These are phyloP conservation scores for Malassezia slooffiae DNA, from an alignment of 1,284 basidiomycete species.

Conservation along the genomic window DNA sequence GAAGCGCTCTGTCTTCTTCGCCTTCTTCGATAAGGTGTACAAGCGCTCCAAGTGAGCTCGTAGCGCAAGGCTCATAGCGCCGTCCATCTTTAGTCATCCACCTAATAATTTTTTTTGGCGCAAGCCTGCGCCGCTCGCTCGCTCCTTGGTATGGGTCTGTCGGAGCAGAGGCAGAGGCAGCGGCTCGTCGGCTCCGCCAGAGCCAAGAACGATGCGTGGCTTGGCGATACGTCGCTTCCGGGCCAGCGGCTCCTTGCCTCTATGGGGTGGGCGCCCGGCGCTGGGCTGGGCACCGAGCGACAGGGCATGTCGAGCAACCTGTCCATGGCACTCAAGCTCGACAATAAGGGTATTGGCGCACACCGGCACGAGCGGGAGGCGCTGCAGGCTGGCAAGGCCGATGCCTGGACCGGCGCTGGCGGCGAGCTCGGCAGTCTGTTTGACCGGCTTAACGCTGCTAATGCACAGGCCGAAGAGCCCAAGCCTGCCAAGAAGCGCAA, in stretches of 20 bases:
- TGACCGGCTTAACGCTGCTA: conserved; percentile 41
- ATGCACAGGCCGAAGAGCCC: conserved; percentile 17
- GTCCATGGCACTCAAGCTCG: conserved; percentile 39
- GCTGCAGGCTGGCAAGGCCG: conserved; percentile 23
- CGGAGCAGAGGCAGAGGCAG: conserved; percentile 38
- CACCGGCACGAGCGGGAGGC: conserved; percentile 39
- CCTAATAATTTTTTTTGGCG: conserved; percentile 4
- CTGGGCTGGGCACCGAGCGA: conserved; percentile 32
- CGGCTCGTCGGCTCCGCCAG: conserved; percentile 37
- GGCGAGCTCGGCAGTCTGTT: conserved; percentile 41
- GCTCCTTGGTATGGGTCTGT: conserved; percentile 30
- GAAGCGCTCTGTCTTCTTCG: conserved; percentile 68
- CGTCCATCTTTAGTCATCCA: background rate
- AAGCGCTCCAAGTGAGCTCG: conserved; percentile 50
- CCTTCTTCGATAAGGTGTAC: conserved; percentile 82
- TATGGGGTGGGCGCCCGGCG: conserved; percentile 43
- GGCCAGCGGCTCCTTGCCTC: conserved; percentile 43
- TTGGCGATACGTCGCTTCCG: conserved; percentile 34
- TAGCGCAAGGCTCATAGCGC: background rate
- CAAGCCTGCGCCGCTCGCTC: too few relatives aligned
- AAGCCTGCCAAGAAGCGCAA: conserved; percentile 18
- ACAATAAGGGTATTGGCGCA: conserved; percentile 45
- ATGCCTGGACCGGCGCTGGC: conserved; percentile 40
- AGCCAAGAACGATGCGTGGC: conserved; percentile 37
- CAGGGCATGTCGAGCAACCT: conserved; percentile 35